These are phyloP conservation scores for Mucor piriformis DNA, from an alignment of 371 early-diverging fungal species.

Conservation along the genomic window DNA sequence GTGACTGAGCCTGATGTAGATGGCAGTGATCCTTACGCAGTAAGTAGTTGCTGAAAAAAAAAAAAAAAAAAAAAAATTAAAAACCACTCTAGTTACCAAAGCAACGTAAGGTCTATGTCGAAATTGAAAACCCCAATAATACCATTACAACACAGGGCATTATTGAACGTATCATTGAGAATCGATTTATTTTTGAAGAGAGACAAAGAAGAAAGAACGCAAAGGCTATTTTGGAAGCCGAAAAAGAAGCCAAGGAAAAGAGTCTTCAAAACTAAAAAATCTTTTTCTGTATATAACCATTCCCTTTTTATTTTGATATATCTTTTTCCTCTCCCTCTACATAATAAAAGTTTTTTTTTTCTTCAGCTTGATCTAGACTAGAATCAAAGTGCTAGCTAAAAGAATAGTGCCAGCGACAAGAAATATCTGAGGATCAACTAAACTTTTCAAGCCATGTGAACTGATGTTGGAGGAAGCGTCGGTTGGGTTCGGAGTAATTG, in stretches of 20 bases:
- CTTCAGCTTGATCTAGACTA: not conserved
- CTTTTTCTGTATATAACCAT: not conserved
- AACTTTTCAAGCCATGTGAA: not conserved
- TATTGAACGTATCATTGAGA: slow-evolving; percentile 85
- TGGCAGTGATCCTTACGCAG: slow-evolving; percentile 81
- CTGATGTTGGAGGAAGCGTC: not conserved
- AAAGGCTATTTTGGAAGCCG: slow-evolving; percentile 68
- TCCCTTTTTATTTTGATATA: too few relatives aligned
- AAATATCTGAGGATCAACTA: not conserved
- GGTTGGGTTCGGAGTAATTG: slow-evolving; percentile 13
- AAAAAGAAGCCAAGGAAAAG: slow-evolving; percentile 65
- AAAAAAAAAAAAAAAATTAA: not conserved
- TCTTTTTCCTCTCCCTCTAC: too few relatives aligned
- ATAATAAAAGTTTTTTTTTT: not conserved
- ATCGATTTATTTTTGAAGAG: slow-evolving; percentile 74
- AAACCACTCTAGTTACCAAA: slow-evolving; percentile 60
- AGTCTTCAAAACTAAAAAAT: slow-evolving; percentile 3
- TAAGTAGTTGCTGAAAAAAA: slow-evolving; percentile 20
- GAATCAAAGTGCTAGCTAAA: not conserved
- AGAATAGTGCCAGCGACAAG: not conserved
- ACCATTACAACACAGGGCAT: slow-evolving; percentile 84
- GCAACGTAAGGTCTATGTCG: slow-evolving; percentile 69
- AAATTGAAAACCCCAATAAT: slow-evolving; percentile 74
- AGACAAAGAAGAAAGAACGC: slow-evolving; percentile 75
- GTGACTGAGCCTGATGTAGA: slow-evolving; percentile 65